phyloP scores from a whole-genome alignment of 176 grass and related monocot genomes.

The Panicum miliaceum region DNA sequence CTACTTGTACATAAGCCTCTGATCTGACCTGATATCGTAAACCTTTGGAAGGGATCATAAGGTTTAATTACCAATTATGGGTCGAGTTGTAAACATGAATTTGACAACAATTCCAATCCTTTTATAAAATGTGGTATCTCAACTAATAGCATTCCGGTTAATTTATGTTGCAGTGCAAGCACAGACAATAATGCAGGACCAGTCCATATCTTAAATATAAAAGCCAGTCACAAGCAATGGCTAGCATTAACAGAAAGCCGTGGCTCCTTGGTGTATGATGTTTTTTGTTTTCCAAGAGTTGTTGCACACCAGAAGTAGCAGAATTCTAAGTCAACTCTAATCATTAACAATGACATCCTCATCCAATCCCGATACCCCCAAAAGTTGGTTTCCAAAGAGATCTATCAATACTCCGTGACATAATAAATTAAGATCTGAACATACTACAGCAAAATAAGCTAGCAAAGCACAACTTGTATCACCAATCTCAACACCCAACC shows the following conservation, averaged over 20 bases:
- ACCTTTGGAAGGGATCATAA: not conserved
- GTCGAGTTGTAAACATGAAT: not conserved
- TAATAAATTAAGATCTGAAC: slow-evolving; percentile 21
- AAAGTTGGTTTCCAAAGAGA: not conserved
- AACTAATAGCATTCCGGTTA: not conserved
- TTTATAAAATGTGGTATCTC: slow-evolving; percentile 13
- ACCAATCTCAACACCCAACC: slow-evolving; percentile 6
- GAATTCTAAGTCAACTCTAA: not conserved
- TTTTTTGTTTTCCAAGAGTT: not conserved
- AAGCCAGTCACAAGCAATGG: slow-evolving; percentile 15
- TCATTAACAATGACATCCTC: not conserved
- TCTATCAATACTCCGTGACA: not conserved
- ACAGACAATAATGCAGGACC: not conserved
- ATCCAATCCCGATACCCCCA: not conserved
- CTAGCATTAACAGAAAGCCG: not conserved
- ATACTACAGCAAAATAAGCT: not conserved
- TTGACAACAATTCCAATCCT: slow-evolving; percentile 23
- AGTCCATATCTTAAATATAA: slow-evolving; percentile 15
- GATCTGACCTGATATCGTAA: slow-evolving; percentile 11
- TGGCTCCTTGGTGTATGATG: not conserved
- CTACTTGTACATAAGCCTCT: slow-evolving; percentile 12
- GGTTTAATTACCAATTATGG: not conserved
- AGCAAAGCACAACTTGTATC: not conserved
- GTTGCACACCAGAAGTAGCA: too few relatives aligned
- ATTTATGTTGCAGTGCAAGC: slow-evolving; percentile 4